Evolutionary conservation across 2,329 filamentous ascomycete species (phyloP).

Genomic region (Colletotrichum filicis): DNA sequence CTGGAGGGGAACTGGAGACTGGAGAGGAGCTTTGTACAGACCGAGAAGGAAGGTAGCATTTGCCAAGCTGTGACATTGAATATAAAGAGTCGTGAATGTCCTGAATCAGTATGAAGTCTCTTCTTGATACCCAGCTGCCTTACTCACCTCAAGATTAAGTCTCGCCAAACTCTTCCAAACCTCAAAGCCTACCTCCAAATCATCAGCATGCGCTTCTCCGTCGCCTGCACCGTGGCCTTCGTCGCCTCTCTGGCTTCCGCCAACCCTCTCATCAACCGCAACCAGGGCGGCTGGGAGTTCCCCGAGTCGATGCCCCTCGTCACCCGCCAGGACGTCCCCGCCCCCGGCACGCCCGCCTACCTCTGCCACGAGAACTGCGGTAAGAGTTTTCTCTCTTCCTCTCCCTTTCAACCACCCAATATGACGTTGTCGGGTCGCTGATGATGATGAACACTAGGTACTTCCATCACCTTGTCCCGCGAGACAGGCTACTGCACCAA

Average conservation of each 20-base stretch:
- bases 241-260: constrained; percentile 41
- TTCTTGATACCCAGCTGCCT: background rate
- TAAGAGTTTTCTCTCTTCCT: constrained; percentile 39
- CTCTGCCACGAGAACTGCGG: constrained; percentile 63
- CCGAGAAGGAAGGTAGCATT: background rate
- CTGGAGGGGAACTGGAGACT: background rate
- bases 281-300: constrained; percentile 40
- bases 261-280: constrained; percentile 23
- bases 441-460: constrained; percentile 33
- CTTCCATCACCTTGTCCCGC: constrained; percentile 47
- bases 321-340: constrained; percentile 51
- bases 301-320: constrained; percentile 46
- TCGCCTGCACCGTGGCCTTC: constrained; percentile 40
- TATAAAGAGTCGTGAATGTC: background rate
- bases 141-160: background rate
- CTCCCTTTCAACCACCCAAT: too few relatives aligned
- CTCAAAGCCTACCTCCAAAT: background rate
- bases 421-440: background rate
- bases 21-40: background rate
- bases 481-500: constrained; percentile 47
- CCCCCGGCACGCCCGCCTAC: constrained; percentile 44
- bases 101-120: too few relatives aligned
- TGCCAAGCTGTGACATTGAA: background rate
- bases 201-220: constrained; percentile 44
- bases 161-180: too few relatives aligned